These are phyloP conservation scores for Arbutus unedo DNA, from an alignment of 148 eudicot genomes.

Conservation along the genomic window DNA sequence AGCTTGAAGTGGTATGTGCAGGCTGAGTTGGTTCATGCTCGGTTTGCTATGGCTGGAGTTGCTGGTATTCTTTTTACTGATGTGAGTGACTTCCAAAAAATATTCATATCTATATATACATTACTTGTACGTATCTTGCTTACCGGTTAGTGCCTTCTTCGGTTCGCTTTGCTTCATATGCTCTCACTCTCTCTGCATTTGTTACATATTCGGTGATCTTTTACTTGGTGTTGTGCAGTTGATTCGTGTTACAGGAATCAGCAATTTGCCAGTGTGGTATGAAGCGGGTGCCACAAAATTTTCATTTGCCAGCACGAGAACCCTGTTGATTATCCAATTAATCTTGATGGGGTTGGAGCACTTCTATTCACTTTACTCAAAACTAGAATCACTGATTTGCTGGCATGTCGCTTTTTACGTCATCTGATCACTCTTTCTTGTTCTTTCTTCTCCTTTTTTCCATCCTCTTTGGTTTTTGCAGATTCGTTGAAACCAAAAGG, in stretches of 20 bases:
- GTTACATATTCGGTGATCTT: neutral
- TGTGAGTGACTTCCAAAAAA: constrained; percentile 38
- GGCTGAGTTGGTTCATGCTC: constrained; percentile 88
- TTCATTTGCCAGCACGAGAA: constrained; percentile 70
- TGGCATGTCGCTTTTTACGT: neutral
- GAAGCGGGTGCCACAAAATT: constrained; percentile 92
- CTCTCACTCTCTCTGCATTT: neutral
- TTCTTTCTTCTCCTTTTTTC: neutral
- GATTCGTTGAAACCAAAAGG: constrained; percentile 91
- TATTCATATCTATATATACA: neutral
- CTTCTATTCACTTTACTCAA: neutral
- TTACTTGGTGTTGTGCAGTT: constrained; percentile 34
- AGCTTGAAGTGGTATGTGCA: constrained; percentile 96
- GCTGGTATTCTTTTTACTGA: constrained; percentile 93
- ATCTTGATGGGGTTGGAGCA: constrained; percentile 71
- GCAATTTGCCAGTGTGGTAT: constrained; percentile 82
- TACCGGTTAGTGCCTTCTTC: too few species aligned
- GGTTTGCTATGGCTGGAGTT: constrained; percentile 95
- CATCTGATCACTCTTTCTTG: neutral
- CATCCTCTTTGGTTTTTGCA: constrained; percentile 19
- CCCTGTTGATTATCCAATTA: constrained; percentile 65
- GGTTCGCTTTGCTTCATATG: neutral
- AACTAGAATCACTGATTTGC: neutral
- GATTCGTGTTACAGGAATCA: constrained; percentile 73
- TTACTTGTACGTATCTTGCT: too few species aligned